A percentile compares a stretch with the other conserved stretches of the same genome.
Evolutionary conservation across 768 basidiomycete species (phyloP).

Genomic region (Lactarius psammicola): DNA sequence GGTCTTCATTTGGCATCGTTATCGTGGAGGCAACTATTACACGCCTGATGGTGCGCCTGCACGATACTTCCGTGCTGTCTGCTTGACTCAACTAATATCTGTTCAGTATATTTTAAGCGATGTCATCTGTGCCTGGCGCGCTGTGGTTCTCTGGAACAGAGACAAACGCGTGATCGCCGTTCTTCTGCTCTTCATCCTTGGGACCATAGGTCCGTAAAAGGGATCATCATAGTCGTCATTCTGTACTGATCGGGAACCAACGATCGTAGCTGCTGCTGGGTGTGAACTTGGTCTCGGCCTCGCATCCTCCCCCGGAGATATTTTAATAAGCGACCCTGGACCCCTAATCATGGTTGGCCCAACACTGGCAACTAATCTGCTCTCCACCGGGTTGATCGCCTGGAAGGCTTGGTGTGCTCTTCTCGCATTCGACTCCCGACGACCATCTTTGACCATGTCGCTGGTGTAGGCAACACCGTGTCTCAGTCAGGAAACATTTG

Average conservation of each 20-base stretch:
- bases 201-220: neutral
- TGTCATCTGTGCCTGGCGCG: slow-evolving; percentile 1
- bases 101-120: neutral
- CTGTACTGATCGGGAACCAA: neutral
- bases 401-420: neutral
- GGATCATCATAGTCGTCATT: neutral
- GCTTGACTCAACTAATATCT: neutral
- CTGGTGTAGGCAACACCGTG: neutral
- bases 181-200: neutral
- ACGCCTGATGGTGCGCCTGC: neutral
- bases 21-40: neutral
- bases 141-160: neutral
- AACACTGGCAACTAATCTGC: neutral
- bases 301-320: neutral
- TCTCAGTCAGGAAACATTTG: neutral
- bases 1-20: too few relatives aligned
- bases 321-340: too few relatives aligned
- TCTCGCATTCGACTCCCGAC: neutral
- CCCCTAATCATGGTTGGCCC: neutral
- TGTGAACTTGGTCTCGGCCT: neutral
- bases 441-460: neutral
- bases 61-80: too few relatives aligned
- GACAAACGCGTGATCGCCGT: neutral
- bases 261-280: neutral
- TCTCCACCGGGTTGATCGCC: slow-evolving; percentile 4